Evolutionary conservation across 78 protist species (phyloP), one percentile per base, ranked within the genome.

Genomic region (Polysphondylium violaceum): DNA sequence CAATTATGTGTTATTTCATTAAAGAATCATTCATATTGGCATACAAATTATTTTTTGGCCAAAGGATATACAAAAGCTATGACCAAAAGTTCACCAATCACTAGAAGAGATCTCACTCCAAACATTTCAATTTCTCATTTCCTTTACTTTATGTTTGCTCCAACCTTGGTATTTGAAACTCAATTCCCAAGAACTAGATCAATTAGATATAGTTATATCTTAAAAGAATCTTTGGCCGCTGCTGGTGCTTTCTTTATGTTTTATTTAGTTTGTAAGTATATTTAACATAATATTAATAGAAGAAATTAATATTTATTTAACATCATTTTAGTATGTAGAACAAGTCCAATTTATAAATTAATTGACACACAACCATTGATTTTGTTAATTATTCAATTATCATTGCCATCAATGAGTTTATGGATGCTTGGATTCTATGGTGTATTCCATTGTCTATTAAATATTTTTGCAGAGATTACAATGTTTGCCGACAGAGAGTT

Each of bases 401-500:
- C 92, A 61, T 61, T 74, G 25, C 92, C 86, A 86, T 44, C 81
- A 16, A 86, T 86, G 92, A 86, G 92, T 71, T 41, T 86, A 40
- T 74, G 83, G 83, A 74, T 72, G 81, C 40, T 74, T 27, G 92
- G 83, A 69, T 95, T 95, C 53, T 95, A 93, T 90, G 89, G 93
- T n/a, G 92, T 95, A 38, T 95, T 95, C 67, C 96, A 95, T 75
- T 87, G 96, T 68, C 35, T 67, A 44, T 67, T 95, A 33, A 95
- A 95, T 93, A 83, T 81, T 33, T 69, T 78, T 65, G 92, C 97
- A n/a, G 97, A 95, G 61, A 41, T 95, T 23, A 87, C 92, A 11
- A 50, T 33, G 8, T 95, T 65, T 58, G 97, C 95, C 3, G 96
- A 94, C 50, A 40, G 97, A 35, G 93, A 95, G 35, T 95, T 95